These are phyloP conservation scores for Glebionis coronaria DNA, from an alignment of 129 eudicot species.

Conservation along the genomic window DNA sequence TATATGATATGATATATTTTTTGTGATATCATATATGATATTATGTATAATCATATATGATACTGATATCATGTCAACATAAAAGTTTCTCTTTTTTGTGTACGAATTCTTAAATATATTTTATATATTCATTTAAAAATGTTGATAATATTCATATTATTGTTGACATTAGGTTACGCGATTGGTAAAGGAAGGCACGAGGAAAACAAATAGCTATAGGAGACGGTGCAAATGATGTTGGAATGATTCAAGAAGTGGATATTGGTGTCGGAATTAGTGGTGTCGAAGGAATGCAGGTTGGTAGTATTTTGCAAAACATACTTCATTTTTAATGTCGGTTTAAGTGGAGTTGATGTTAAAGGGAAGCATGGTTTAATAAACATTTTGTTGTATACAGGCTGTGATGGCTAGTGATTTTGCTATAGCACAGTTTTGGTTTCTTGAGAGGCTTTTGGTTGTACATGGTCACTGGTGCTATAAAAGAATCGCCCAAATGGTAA, in stretches of 20 bases:
- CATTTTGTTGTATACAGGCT: conserved; percentile 52
- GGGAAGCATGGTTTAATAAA: neutral
- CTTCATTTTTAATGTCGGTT: neutral
- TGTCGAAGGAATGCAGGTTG: conserved; percentile 95
- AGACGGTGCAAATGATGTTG: conserved; percentile 95
- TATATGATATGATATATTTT: no score
- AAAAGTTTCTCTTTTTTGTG: no score
- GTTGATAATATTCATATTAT: no score
- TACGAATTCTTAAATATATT: no score
- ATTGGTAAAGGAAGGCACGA: no score
- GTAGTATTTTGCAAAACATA: neutral
- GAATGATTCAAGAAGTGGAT: conserved; percentile 96
- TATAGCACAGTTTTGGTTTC: no score
- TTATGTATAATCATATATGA: no score
- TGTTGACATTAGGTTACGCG: no score
- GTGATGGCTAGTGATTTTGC: conserved; percentile 75
- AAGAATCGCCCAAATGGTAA: conserved; percentile 90
- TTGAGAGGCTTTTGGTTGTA: conserved; percentile 60
- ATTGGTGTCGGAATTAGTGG: conserved; percentile 96
- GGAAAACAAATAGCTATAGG: conserved; percentile 35
- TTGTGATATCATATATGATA: no score
- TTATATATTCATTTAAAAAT: no score
- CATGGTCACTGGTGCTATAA: conserved; percentile 97
- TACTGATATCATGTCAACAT: no score
- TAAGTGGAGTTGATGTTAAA: neutral